Evolutionary conservation across 2,329 filamentous ascomycete species (phyloP), one percentile per base, ranked within the genome.

Genomic region (Fusarium transvaalense): DNA sequence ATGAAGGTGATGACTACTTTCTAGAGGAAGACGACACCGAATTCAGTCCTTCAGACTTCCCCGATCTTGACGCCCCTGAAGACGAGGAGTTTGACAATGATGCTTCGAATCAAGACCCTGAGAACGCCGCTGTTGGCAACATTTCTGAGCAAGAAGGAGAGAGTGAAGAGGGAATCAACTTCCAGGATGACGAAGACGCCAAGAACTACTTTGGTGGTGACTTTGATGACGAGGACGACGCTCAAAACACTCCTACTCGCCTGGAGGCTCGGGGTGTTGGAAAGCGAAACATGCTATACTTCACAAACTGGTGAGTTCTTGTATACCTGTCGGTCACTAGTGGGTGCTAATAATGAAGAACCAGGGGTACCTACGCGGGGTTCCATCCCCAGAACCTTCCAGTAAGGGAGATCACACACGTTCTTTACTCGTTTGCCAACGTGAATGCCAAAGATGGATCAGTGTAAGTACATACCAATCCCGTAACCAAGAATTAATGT

Each of bases 361-460:
- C 73, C 83, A 80, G 79, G 78, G 75, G 76, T 39, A 92, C 93
- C 51, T 96, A 97, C 74, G 89, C 82, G 25, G 86, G 92, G 66
- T 93, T 91, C 75, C 85, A 91, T 46, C 91, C 92, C 0, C 85
- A 91, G 69, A 84, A 91, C 64, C 82, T 97, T 10, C 89, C 90
- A 0, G 87, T 84, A 0, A 84, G 88, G 8, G 85, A 91, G 52
- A 82, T 96, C 34, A 95, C 92, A 0, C 92, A 95, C 72, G 80
- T 96, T 2, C 83, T 95, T 10, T 95, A 86, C 60, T 81, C 84
- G 0, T 86, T 87, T 69, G 82, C 81, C 23, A 79, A 84, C 39
- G 82, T 87, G 42, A 35, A 60, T 31, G 77, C 69, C 8, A 52
- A 73, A 1, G 80, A 85, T 42, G 85, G 85, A 13, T 80, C 80